Evolutionary conservation across 768 basidiomycete genomes (phyloP), one percentile per base, ranked within the genome.

Genomic region (Myochromella boudieri): DNA sequence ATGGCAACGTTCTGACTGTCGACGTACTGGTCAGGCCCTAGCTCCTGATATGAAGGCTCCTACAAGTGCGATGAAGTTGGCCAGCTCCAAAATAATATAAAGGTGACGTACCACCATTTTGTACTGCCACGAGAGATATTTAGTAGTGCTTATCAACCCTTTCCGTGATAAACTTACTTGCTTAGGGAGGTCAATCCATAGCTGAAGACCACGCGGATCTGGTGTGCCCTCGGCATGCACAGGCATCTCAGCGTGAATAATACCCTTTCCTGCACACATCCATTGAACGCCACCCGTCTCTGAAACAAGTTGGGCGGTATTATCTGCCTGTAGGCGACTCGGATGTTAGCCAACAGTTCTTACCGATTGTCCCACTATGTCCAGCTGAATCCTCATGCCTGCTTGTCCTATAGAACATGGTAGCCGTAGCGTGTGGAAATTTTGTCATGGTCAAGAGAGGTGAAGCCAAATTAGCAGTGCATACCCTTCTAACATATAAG

Each of bases 381-480:
- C 91, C 95, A 2, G 82, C 84, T 18, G 91, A 95, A 62, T 97
- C 95, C 67, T 98, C 95, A 56, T 98, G 95, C 44, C 77, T 73
- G 56, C 85, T 87, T 20, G 81, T 72, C 5, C 85, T 82, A 45
- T 34, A 37, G 42, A 33, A 31, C 29, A n/a, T n/a, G n/a, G n/a
- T n/a, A n/a, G n/a, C n/a, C n/a, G n/a, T n/a, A 34, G n/a, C 20
- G 26, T 20, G 4, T 37, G 4, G 41, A 4, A 26, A 28, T n/a
- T n/a, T n/a, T n/a, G n/a, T n/a, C n/a, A n/a, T n/a, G 34, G 6
- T 36, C 41, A 44, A 20, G 14, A 47, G 5, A 18, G 15, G 7
- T 22, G 21, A 6, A 14, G 21, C 32, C 6, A 20, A 4, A 21
- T 6, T 15, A 2, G 3, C 6, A 37, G 20, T 12, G 33, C 68